These are phyloP conservation scores for Nannizzia gypsea DNA, from an alignment of 2,329 filamentous ascomycete species.

Conservation along the genomic window DNA sequence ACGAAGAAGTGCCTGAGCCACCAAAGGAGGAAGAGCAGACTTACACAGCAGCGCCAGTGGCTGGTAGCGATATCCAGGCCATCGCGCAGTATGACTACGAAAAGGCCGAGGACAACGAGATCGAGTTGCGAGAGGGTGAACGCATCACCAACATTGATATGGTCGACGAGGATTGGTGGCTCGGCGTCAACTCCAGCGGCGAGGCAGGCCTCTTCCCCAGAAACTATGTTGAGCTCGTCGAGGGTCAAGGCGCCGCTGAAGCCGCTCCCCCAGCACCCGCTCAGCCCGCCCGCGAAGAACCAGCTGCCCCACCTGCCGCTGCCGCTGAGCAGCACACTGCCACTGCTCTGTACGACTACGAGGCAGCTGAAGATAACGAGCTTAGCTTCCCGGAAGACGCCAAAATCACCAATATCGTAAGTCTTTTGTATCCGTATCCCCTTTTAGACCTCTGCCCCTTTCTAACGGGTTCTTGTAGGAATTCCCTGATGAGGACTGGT, in stretches of 20 bases:
- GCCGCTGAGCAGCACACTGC: slow-evolving; percentile 49
- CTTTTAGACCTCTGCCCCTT: neutral
- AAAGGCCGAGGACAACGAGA: slow-evolving; percentile 93
- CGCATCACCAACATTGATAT: slow-evolving; percentile 85
- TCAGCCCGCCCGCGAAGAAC: slow-evolving; percentile 24
- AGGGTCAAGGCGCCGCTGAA: slow-evolving; percentile 26
- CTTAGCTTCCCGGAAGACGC: slow-evolving; percentile 81
- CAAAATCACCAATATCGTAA: slow-evolving; percentile 64
- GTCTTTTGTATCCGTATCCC: slow-evolving; percentile 23
- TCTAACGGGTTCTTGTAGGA: slow-evolving; percentile 43
- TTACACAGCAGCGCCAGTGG: slow-evolving; percentile 21
- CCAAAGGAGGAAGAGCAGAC: neutral
- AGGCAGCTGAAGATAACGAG: slow-evolving; percentile 87
- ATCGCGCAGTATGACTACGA: slow-evolving; percentile 90
- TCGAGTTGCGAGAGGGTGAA: slow-evolving; percentile 81
- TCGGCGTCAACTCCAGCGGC: slow-evolving; percentile 75
- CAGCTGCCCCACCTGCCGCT: slow-evolving; percentile 23
- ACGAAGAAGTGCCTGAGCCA: neutral
- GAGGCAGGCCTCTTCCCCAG: slow-evolving; percentile 88
- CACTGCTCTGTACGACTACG: slow-evolving; percentile 86
- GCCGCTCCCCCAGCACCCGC: slow-evolving; percentile 29
- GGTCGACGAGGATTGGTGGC: slow-evolving; percentile 99
- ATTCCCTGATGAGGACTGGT: slow-evolving; percentile 98
- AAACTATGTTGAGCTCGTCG: slow-evolving; percentile 85
- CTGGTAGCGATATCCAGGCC: slow-evolving; percentile 55